Base-by-base conservation (phyloP, 441 rosid genomes). In the Metrosideros polymorpha region DNA sequence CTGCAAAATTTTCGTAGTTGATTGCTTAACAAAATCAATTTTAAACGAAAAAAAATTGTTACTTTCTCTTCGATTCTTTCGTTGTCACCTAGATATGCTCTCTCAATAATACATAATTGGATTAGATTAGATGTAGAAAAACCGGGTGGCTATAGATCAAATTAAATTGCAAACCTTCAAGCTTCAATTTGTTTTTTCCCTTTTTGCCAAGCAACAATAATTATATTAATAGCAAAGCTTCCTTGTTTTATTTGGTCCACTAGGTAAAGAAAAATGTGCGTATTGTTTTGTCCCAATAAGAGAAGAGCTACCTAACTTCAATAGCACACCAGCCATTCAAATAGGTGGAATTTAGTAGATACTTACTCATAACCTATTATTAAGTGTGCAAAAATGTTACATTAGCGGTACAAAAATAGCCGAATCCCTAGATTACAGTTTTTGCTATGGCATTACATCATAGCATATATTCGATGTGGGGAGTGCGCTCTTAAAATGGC, bases 271-370 rank as follows among this genome's bases (percentile, higher is more conserved):
- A 8, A 53, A 2, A 25, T 55, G 25, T 24, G 59, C 59, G 24
- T 25, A 25, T 55, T 55, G 13, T 55, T 25, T 55, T 55, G 3
- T n/a, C 35, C 32, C 19, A n/a, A 0, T 15, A 13, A 57, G 7
- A 57, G 19, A 57, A 4, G 32, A 57, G 35, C 1, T 13, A 14
- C 19, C 19, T 57, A 14, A 57, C 5, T n/a, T 57, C 0, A 6
- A n/a, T 12, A n/a, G 9, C 66, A 32, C 35, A 6, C 0, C 2
- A 6, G 8, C 19, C 19, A 1, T 13, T 57, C 32, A 13, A 0
- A n/a, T n/a, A 57, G 9, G 4, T 14, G 35, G 32, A 57, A 57
- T 57, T n/a, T 6, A 57, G n/a, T 57, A 12, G 6, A 3, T 6
- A 57, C 18, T n/a, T 51, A 17, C 6, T 6, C 66, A 57, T n/a